Conservation (phyloP, 345 rosid species). For the Salix viminalis region DNA sequence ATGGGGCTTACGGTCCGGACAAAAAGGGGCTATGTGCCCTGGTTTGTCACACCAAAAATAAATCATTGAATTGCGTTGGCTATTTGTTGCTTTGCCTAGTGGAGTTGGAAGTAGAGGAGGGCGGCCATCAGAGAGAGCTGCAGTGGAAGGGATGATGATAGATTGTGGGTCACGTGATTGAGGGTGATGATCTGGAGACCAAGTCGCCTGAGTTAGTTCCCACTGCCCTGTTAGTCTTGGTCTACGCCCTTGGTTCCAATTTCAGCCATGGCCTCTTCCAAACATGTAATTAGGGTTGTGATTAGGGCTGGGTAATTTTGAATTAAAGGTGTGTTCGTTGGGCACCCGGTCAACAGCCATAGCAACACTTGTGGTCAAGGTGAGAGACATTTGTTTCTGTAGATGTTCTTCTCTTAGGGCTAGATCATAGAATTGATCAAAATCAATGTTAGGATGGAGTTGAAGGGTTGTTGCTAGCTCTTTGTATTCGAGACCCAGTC, state of each 20-base stretch:
- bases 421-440: no score
- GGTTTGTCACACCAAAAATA: not conserved
- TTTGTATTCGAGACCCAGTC: no score
- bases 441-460: no score
- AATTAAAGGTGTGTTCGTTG: fast-evolving
- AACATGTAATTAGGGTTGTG: no score
- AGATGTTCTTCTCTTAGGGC: not conserved
- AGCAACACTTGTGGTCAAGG: no score
- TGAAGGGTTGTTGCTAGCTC: no score
- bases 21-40: not conserved
- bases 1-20: not conserved
- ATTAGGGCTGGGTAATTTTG: not conserved
- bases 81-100: fast-evolving
- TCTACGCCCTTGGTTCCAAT: not conserved
- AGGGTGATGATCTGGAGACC: not conserved
- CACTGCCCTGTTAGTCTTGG: not conserved
- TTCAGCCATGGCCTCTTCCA: not conserved
- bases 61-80: no score
- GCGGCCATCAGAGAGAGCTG: not conserved
- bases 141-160: fast-evolving
- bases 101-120: not conserved
- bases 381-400: not conserved
- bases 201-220: not conserved
- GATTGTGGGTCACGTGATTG: fast-evolving
- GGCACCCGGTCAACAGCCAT: not conserved